Evolutionary conservation across 2,329 filamentous ascomycete species (phyloP), one percentile per base, ranked within the genome.

Genomic region (Pyrenophora teres): DNA sequence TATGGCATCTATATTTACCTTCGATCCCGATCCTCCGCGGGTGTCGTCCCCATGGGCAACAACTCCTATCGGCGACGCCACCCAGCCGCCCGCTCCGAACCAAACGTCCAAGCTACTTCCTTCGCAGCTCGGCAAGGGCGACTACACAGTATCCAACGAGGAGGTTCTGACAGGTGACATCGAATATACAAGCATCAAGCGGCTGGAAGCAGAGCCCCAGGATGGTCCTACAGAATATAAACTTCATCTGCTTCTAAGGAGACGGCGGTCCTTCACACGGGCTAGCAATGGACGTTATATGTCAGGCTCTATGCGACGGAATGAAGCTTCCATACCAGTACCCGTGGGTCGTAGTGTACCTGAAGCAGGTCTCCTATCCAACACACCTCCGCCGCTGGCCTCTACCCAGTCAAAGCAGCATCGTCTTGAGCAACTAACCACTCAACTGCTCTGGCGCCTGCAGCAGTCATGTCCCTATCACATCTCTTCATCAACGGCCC

Each of bases 211-310:
- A 10, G 94, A 99, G 72, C 93, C 93, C 5, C 92, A 97, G 69
- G 88, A 95, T 57, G 94, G 94, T 0, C 92, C 94, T 15, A 95
- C 90, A 0, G 94, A 99, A 75, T 99, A 99, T 77, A 99, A 99
- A 74, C 77, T 99, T 37, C 94, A 97, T 75, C 79, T 99, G 5
- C 81, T 97, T 6, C 78, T 97, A 44, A 86, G 92, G 31, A 87
- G 89, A 13, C 83, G 93, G 51, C 83, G 91, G 55, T 84, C 83
- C 6, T 96, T 92, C 72, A 81, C 80, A 31, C 83, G 81, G 27
- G 87, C 87, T 70, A 92, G 85, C 60, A 95, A 91, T 1, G 79
- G 79, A 9, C 74, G 74, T 33, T 72, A 80, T 47, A 75, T 81
- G 13, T 78, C 77, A 8, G 81, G 81, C 3, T 81, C 82, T 2